Conservation (phyloP, 192 early-diverging fungal species). For the Glomus cerebriforme region DNA sequence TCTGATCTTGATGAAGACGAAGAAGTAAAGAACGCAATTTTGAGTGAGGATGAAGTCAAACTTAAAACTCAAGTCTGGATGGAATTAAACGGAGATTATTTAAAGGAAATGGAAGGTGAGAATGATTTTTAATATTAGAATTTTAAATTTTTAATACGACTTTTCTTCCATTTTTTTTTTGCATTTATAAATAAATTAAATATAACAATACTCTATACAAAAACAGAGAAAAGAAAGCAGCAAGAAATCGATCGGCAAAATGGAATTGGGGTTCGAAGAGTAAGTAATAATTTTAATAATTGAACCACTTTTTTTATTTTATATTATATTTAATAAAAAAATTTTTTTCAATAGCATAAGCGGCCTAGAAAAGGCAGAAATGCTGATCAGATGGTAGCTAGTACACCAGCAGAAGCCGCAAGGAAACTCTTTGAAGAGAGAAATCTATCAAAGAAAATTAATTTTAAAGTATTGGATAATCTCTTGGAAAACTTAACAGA, state of each 20-base stretch:
- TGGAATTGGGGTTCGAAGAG: constrained; percentile 34
- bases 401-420: constrained; percentile 78
- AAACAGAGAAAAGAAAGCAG: constrained; percentile 17
- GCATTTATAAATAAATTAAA: background rate
- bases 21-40: constrained; percentile 66
- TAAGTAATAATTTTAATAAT: constrained; percentile 4
- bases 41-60: constrained; percentile 77
- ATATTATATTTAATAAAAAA: background rate
- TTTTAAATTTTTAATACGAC: too few relatives aligned
- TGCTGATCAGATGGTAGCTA: constrained; percentile 38
- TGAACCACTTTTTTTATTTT: background rate
- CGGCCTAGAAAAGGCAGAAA: constrained; percentile 46
- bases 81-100: constrained; percentile 83
- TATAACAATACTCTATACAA: background rate
- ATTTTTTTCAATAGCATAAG: constrained; percentile 12
- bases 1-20: constrained; percentile 72
- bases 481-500: constrained; percentile 57
- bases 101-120: constrained; percentile 56
- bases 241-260: constrained; percentile 34
- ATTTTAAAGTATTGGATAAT: constrained; percentile 77
- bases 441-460: constrained; percentile 88
- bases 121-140: background rate
- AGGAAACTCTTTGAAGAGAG: constrained; percentile 71
- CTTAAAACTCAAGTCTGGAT: constrained; percentile 86
- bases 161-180: background rate